Percentiles rank a stretch among this genome's conserved stretches.
These are phyloP conservation scores for Leersia perrieri DNA, from an alignment of 176 grass and related monocot genomes.

Conservation along the genomic window DNA sequence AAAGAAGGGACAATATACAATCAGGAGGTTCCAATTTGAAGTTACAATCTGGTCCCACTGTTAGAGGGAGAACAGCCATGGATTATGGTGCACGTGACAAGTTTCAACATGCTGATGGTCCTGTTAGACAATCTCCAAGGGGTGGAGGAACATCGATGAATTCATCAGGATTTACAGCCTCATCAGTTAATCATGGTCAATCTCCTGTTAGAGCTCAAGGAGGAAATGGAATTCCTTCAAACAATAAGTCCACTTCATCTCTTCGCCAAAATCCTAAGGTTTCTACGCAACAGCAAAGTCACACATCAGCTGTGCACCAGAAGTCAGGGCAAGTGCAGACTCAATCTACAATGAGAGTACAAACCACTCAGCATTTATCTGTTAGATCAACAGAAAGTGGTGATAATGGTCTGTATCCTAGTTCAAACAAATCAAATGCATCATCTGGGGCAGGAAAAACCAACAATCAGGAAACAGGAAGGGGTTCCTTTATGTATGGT, in stretches of 20 bases:
- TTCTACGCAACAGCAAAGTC: conserved; percentile 49
- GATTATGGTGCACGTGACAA: conserved; percentile 52
- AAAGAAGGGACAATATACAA: conserved; percentile 52
- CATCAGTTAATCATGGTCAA: conserved; percentile 38
- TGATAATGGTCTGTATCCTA: conserved; percentile 49
- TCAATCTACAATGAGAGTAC: conserved; percentile 40
- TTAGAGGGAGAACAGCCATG: conserved; percentile 40
- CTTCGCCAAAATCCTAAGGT: conserved; percentile 49
- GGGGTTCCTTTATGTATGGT: conserved; percentile 60
- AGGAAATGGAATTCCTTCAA: conserved; percentile 43
- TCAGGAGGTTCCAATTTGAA: conserved; percentile 40
- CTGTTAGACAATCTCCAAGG: conserved; percentile 43
- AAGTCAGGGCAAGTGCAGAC: conserved; percentile 47
- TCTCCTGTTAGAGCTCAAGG: conserved; percentile 51
- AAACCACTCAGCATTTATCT: conserved; percentile 36
- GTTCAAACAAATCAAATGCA: conserved; percentile 45
- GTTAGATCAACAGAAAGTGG: conserved; percentile 52
- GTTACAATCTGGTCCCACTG: conserved; percentile 47
- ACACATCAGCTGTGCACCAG: conserved; percentile 43
- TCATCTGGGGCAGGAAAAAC: conserved; percentile 41
- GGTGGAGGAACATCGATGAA: not conserved
- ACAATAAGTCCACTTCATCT: conserved; percentile 39
- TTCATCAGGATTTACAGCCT: conserved; percentile 42
- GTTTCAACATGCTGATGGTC: conserved; percentile 45
- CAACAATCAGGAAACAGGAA: conserved; percentile 58